Evolutionary conservation across 2,329 filamentous ascomycete species (phyloP).

Genomic region (Didymella exigua): DNA sequence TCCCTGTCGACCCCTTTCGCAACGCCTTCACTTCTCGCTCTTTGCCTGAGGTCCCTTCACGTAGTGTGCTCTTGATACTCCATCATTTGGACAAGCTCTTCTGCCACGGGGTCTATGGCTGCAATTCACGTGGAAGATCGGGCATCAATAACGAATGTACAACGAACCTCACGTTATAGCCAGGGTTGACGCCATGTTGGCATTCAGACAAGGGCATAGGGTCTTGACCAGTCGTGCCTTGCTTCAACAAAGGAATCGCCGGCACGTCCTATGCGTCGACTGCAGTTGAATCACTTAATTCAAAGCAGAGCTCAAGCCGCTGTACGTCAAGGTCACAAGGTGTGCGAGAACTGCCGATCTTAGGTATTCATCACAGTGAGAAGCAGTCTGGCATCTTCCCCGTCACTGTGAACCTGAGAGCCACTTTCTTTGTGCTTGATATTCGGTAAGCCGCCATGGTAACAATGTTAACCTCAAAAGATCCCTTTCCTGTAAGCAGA

Average conservation of each 20-base stretch:
- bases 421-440: not conserved
- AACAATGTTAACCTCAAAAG: not conserved
- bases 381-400: not conserved
- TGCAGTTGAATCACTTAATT: not conserved
- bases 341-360: not conserved
- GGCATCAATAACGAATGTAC: not conserved
- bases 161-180: not conserved
- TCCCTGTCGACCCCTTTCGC: not conserved
- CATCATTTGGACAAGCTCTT: not conserved
- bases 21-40: not conserved
- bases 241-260: not conserved
- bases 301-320: not conserved
- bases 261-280: not conserved
- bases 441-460: not conserved
- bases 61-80: not conserved
- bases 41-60: not conserved
- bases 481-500: not conserved
- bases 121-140: not conserved
- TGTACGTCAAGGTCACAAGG: not conserved
- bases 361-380: not conserved
- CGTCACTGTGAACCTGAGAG: too few species aligned
- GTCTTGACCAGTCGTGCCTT: not conserved
- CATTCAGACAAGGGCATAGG: not conserved
- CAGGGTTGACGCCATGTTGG: conserved; percentile 5
- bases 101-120: not conserved